These are phyloP conservation scores for Scorias spongiosa DNA, from an alignment of 2,329 filamentous ascomycete genomes.

Conservation along the genomic window DNA sequence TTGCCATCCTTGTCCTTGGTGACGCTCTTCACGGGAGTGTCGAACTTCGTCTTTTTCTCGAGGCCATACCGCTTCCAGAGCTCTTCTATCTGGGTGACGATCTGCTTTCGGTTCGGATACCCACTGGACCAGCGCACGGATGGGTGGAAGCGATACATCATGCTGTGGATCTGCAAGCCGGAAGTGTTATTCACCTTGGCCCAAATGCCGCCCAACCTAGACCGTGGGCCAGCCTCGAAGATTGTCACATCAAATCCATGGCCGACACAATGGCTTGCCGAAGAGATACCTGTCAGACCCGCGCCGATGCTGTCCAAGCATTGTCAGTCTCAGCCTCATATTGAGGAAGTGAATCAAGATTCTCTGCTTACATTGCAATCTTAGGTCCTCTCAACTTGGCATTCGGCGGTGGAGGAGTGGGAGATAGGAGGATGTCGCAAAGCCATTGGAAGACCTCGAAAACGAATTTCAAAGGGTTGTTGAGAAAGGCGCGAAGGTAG, in stretches of 20 bases:
- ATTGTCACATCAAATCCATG: conserved; percentile 72
- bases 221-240: conserved; percentile 55
- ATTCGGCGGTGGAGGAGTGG: conserved; percentile 48
- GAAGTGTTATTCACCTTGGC: conserved; percentile 53
- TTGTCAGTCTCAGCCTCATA: not conserved
- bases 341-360: no score
- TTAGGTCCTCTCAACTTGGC: conserved; percentile 44
- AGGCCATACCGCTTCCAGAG: conserved; percentile 65
- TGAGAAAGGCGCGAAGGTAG: conserved; percentile 17
- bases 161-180: conserved; percentile 65
- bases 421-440: conserved; percentile 50
- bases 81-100: conserved; percentile 53
- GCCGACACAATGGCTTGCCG: conserved; percentile 68
- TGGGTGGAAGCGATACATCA: conserved; percentile 83
- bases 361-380: conserved; percentile 21
- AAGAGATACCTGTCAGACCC: conserved; percentile 56
- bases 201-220: conserved; percentile 36
- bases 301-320: conserved; percentile 22
- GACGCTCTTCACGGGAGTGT: conserved; percentile 52
- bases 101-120: conserved; percentile 66
- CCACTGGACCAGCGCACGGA: conserved; percentile 58
- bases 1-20: conserved; percentile 52
- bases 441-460: conserved; percentile 53
- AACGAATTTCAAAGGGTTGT: conserved; percentile 39
- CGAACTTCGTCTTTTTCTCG: conserved; percentile 55